Conservation (phyloP, 2,329 filamentous ascomycete species). For the Neophaeococcomyces mojaviensis region DNA sequence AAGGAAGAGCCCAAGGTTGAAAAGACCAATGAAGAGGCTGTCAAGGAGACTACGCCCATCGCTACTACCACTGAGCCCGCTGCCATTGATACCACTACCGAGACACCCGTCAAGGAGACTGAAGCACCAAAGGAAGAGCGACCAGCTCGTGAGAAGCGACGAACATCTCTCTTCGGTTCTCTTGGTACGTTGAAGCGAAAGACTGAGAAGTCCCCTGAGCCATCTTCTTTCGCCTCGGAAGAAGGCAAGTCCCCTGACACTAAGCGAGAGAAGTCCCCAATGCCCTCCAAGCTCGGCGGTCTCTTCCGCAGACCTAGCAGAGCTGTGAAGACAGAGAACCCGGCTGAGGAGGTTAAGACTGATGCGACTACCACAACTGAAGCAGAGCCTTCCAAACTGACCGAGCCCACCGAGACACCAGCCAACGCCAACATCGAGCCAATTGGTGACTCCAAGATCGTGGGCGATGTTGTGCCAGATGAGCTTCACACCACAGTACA, state of each 20-base stretch:
- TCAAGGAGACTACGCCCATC: constrained; percentile 15
- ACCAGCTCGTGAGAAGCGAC: constrained; percentile 36
- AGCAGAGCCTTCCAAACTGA: constrained; percentile 7
- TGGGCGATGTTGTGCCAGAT: constrained; percentile 17
- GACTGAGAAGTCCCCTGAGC: constrained; percentile 39
- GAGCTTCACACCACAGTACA: constrained; percentile 11
- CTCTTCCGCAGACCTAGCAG: constrained; percentile 44
- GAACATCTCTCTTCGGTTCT: constrained; percentile 48
- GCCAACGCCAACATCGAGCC: constrained; percentile 26
- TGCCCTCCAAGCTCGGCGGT: constrained; percentile 35
- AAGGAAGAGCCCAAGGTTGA: constrained; percentile 25
- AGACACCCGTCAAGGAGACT: constrained; percentile 25
- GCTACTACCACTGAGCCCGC: constrained; percentile 15
- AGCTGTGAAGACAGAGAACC: constrained; percentile 35
- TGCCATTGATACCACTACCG: constrained; percentile 17
- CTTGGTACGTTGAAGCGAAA: constrained; percentile 46
- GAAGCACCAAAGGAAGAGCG: constrained; percentile 33
- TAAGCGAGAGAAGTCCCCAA: constrained; percentile 34
- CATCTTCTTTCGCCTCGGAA: constrained; percentile 38
- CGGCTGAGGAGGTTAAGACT: constrained; percentile 24
- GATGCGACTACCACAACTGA: constrained; percentile 21
- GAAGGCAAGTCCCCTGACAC: constrained; percentile 27
- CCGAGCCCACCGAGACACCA: constrained; percentile 7
- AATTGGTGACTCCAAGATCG: constrained; percentile 11
- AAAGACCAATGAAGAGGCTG: constrained; percentile 24